Base-by-base conservation (phyloP, 352 stramenopile genomes). In the Plasmopara viticola region DNA sequence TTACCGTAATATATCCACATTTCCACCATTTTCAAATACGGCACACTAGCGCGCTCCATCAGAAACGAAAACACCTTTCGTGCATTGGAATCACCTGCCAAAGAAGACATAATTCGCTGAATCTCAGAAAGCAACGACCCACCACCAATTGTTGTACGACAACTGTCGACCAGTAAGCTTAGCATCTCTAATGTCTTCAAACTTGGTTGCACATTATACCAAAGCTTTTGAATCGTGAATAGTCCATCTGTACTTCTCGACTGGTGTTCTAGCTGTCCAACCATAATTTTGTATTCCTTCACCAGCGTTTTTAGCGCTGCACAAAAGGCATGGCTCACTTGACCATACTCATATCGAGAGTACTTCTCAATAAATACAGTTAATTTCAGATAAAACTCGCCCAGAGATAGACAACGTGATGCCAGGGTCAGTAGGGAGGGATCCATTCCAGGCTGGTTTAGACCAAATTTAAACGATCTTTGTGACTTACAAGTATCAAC, bases 301-400 rank as follows among this genome's bases (percentile, higher is more conserved):
- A 98, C 47, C 12, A 98, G 64, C 6, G 77, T 66, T 56, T 97
- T 96, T 9, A 98, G 66, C 9, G 86, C 88, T 29, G 94, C 94
- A 38, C 87, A 96, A 45, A 98, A 86, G 8, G 93, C 89, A 65
- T 98, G 95, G 35, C 90, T 96, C 9, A 98, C 88, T 68, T 92
- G 80, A 0, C 95, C 95, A 57, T 95, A 96, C 65, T 98, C 94
- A 53, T 94, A 90, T 18, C 86, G 68, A 30, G 79, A 86, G 45
- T 78, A 87, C 30, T 87, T 73, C 46, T 95, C 84, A 25, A 95
- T 73, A 44, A 90, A 95, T 9, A 86, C 50, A 14, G 45, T 75
- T 17, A 92, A 42, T 46, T 86, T 84, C 18, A 95, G 58, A 41
- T 90, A 95, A 52, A 75, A 89, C 51, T 91, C 79, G 17, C 84